Percentiles rank a stretch among this genome's conserved stretches.
Conservation (phyloP, 2,329 filamentous ascomycete species). For the Immersiporthe knoxdaviesiana region DNA sequence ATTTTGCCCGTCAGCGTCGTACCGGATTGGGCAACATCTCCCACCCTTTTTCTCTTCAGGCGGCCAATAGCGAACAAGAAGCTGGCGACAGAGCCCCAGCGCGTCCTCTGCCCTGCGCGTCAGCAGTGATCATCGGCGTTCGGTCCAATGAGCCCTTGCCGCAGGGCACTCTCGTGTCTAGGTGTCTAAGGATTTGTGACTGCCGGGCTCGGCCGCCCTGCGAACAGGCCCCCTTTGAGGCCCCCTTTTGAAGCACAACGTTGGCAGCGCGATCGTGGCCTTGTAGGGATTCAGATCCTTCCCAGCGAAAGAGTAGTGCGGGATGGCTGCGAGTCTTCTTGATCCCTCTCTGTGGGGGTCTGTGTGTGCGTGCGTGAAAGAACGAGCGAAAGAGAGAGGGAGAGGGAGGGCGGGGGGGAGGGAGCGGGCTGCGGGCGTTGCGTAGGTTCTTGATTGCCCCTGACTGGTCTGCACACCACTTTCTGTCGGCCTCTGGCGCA, state of each 20-base stretch:
- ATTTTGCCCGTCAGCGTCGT: conserved; percentile 8
- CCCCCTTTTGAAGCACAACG: conserved; percentile 7
- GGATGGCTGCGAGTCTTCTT: conserved; percentile 8
- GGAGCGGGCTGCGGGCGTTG: neutral
- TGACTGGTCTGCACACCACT: neutral
- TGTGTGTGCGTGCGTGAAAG: neutral
- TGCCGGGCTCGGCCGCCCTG: conserved; percentile 16
- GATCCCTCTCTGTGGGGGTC: neutral
- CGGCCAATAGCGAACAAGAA: neutral
- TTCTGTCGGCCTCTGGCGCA: conserved; percentile 1
- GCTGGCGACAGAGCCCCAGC: conserved; percentile 5
- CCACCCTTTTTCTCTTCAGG: neutral
- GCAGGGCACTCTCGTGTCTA: neutral
- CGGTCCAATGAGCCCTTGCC: neutral
- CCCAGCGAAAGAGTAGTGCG: neutral
- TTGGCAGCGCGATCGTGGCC: conserved; percentile 18
- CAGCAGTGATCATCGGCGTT: neutral
- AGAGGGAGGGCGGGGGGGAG: neutral
- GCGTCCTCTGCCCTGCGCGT: conserved; percentile 11
- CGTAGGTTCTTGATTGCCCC: neutral
- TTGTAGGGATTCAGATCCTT: conserved; percentile 10
- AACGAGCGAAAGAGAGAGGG: too few species aligned
- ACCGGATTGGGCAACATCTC: neutral
- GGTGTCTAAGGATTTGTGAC: neutral
- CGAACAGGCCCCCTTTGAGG: neutral